phyloP scores from a whole-genome alignment of 768 basidiomycete species.

The Mycena alexandri region DNA sequence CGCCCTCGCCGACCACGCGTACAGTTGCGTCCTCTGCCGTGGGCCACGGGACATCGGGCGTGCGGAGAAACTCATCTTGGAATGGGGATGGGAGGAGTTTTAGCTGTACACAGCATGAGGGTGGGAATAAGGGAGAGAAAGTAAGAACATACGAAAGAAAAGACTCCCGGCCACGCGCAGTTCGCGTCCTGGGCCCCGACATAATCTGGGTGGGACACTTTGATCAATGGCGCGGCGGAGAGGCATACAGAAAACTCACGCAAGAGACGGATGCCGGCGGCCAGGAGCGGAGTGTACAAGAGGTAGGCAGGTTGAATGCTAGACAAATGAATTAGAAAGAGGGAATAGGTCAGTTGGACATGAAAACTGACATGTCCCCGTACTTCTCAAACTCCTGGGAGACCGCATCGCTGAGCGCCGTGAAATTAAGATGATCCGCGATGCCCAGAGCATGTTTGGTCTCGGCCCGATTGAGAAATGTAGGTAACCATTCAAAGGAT shows the following conservation, averaged over 20 bases:
- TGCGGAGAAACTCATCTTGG: constrained; percentile 42
- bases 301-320: constrained; percentile 36
- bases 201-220: constrained; percentile 39
- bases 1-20: constrained; percentile 46
- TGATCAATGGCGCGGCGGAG: not conserved
- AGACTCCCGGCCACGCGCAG: constrained; percentile 46
- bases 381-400: constrained; percentile 28
- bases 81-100: constrained; percentile 43
- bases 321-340: not conserved
- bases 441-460: constrained; percentile 36
- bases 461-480: constrained; percentile 36
- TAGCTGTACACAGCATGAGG: constrained; percentile 27
- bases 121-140: not conserved
- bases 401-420: constrained; percentile 27
- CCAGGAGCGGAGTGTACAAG: constrained; percentile 43
- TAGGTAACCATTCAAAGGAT: constrained; percentile 37
- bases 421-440: constrained; percentile 38
- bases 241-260: constrained; percentile 38
- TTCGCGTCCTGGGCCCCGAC: constrained; percentile 47
- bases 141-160: constrained; percentile 40
- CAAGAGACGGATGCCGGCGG: constrained; percentile 46
- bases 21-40: constrained; percentile 40
- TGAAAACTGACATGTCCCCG: constrained; percentile 39
- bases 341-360: not conserved
- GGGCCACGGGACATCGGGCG: constrained; percentile 47